These are phyloP conservation scores for Tetrahymena malaccensis DNA, from an alignment of 73 alveolate species.

Conservation along the genomic window DNA sequence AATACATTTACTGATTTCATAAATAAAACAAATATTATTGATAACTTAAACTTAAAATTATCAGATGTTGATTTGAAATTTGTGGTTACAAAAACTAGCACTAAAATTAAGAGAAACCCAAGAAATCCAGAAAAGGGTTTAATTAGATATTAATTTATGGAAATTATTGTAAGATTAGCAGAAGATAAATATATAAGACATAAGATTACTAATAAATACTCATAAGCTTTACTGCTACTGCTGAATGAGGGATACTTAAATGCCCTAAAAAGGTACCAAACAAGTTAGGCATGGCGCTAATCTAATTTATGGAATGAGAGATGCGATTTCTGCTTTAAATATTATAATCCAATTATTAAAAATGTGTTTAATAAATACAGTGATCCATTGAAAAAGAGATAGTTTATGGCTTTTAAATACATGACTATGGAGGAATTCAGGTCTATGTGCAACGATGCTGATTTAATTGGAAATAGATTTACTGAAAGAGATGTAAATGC, in stretches of 20 bases:
- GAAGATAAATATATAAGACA: constrained; percentile 29
- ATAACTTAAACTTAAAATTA: constrained; percentile 20
- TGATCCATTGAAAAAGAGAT: constrained; percentile 28
- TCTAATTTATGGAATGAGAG: constrained; percentile 42
- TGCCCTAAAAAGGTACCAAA: background rate
- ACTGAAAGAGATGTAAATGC: constrained; percentile 41
- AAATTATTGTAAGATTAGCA: constrained; percentile 56
- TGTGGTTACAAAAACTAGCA: constrained; percentile 53
- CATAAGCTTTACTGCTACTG: background rate
- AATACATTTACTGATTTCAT: constrained; percentile 28
- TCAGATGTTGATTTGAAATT: constrained; percentile 45
- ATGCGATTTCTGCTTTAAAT: constrained; percentile 39
- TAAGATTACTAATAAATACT: constrained; percentile 5
- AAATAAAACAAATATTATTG: background rate
- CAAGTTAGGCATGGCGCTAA: background rate
- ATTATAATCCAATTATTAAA: constrained; percentile 8
- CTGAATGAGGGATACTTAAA: background rate
- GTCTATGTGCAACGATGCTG: constrained; percentile 10
- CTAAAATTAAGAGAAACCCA: constrained; percentile 38
- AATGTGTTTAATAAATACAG: constrained; percentile 19
- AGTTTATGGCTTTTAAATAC: constrained; percentile 36
- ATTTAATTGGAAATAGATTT: constrained; percentile 19
- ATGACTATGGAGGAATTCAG: constrained; percentile 40
- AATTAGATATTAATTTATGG: constrained; percentile 66
- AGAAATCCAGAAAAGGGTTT: constrained; percentile 55